phyloP scores from a whole-genome alignment of 495 filamentous ascomycete species.

The Massariosphaeria phaeospora region DNA sequence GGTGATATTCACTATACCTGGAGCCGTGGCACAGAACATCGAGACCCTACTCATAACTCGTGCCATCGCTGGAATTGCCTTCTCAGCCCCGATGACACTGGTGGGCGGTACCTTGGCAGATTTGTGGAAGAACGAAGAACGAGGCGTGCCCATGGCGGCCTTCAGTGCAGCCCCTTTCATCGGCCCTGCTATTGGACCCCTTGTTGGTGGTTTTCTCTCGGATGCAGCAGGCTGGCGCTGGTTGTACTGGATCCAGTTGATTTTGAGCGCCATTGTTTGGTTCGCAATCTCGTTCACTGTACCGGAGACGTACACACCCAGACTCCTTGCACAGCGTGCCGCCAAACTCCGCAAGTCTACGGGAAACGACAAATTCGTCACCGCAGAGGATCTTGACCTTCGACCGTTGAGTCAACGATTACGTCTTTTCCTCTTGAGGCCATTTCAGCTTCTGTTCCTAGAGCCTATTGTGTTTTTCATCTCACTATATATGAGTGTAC shows the following conservation, averaged over 20 bases:
- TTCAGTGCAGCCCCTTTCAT: constrained; percentile 76
- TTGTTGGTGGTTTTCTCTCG: constrained; percentile 69
- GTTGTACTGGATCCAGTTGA: constrained; percentile 81
- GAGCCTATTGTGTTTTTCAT: constrained; percentile 78
- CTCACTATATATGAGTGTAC: constrained; percentile 69
- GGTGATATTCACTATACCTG: constrained; percentile 72
- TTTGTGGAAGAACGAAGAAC: constrained; percentile 73
- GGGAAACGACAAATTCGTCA: constrained; percentile 60
- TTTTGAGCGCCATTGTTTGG: constrained; percentile 61
- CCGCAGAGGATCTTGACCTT: constrained; percentile 67
- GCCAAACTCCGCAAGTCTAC: constrained; percentile 62
- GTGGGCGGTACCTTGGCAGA: constrained; percentile 79
- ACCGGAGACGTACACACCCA: constrained; percentile 74
- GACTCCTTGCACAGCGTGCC: constrained; percentile 60
- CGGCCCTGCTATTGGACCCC: constrained; percentile 64
- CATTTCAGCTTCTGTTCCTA: constrained; percentile 72
- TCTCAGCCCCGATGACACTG: constrained; percentile 77
- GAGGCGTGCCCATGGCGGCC: constrained; percentile 81
- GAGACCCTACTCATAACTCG: constrained; percentile 67
- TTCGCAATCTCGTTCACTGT: constrained; percentile 71
- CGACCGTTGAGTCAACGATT: constrained; percentile 60
- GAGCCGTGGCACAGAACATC: constrained; percentile 69
- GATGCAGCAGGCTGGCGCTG: constrained; percentile 71
- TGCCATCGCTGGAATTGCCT: constrained; percentile 72
- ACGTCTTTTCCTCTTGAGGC: constrained; percentile 63